These are phyloP conservation scores for Hordeum marinum DNA, from an alignment of 176 grass and related monocot genomes.

Conservation along the genomic window DNA sequence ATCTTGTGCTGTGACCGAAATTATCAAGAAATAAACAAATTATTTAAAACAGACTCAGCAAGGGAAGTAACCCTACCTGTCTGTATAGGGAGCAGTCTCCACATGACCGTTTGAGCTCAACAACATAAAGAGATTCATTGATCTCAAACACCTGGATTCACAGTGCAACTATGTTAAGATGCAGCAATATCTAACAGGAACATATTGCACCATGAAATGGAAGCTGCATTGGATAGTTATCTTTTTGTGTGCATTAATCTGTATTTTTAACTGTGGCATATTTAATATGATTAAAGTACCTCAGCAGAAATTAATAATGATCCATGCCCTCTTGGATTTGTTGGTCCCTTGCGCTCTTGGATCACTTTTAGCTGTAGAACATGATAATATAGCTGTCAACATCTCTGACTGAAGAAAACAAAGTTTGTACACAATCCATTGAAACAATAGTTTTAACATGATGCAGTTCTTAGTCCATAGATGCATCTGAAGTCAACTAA, in stretches of 20 bases:
- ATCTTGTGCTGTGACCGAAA: neutral
- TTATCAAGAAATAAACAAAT: neutral
- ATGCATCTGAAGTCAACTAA: constrained; percentile 23
- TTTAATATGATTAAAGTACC: constrained; percentile 39
- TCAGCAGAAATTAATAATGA: constrained; percentile 62
- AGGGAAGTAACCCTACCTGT: constrained; percentile 44
- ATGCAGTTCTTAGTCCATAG: constrained; percentile 1
- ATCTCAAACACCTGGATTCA: constrained; percentile 76
- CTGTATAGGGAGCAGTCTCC: constrained; percentile 71
- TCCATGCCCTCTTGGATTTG: constrained; percentile 28
- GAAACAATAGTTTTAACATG: neutral
- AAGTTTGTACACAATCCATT: neutral
- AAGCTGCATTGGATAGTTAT: constrained; percentile 2
- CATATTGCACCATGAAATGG: neutral
- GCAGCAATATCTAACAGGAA: constrained; percentile 1
- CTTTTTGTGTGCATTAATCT: neutral
- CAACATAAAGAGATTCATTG: constrained; percentile 68
- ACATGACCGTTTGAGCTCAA: constrained; percentile 69
- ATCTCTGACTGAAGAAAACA: neutral
- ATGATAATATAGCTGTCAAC: constrained; percentile 1
- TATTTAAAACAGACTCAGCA: neutral
- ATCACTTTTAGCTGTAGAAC: constrained; percentile 64
- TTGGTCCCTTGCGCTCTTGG: constrained; percentile 44
- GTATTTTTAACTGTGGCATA: neutral
- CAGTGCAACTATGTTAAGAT: constrained; percentile 18